Evolutionary conservation across 1,284 basidiomycete genomes (phyloP).

Genomic region (Papiliotrema nemorosa): DNA sequence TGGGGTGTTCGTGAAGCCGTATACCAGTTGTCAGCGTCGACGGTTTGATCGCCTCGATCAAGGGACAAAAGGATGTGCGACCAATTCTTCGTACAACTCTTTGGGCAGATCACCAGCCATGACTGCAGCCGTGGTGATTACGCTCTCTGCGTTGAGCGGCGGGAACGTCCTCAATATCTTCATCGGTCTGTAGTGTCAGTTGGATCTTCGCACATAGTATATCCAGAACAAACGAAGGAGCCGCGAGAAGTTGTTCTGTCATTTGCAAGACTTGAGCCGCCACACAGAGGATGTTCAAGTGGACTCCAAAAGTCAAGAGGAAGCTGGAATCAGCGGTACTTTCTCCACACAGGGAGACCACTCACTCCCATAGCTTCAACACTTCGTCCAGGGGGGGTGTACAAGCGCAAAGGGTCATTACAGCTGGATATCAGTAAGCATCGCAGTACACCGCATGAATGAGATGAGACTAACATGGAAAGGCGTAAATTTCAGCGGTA

Average conservation of each 20-base stretch:
- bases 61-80: conserved; percentile 67
- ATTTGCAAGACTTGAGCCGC: conserved; percentile 91
- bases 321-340: conserved; percentile 53
- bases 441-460: background rate
- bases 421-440: conserved; percentile 55
- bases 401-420: conserved; percentile 92
- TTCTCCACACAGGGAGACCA: background rate
- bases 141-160: conserved; percentile 76
- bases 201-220: too few species aligned
- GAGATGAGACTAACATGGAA: conserved; percentile 68
- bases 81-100: conserved; percentile 85
- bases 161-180: conserved; percentile 91
- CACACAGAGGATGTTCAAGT: conserved; percentile 91
- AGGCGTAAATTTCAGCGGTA: conserved; percentile 97
- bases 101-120: conserved; percentile 84
- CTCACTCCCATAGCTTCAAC: conserved; percentile 81
- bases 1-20: too few species aligned
- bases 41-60: background rate
- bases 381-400: conserved; percentile 94
- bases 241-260: conserved; percentile 79
- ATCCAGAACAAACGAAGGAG: conserved; percentile 63
- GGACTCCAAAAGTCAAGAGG: conserved; percentile 89
- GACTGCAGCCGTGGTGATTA: conserved; percentile 88
- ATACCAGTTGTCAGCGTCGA: too few species aligned
- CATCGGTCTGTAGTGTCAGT: conserved; percentile 71